Evolutionary conservation across 768 basidiomycete species (phyloP).

Genomic region (Kwoniella sp.): DNA sequence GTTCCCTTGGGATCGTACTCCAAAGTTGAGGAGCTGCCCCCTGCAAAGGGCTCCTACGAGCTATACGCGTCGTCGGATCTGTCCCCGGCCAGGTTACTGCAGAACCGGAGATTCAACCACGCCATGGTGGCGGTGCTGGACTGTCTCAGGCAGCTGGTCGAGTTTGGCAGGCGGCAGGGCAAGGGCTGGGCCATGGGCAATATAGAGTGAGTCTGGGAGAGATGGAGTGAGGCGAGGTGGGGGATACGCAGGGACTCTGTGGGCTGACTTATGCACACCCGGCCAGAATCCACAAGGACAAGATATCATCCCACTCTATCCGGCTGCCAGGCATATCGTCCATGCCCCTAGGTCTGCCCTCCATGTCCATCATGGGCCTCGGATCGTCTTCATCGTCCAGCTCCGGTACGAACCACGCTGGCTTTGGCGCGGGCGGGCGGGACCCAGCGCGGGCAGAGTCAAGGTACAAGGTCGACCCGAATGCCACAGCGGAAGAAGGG

Average conservation of each 20-base stretch:
- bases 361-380: constrained; percentile 39
- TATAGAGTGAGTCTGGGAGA: constrained; percentile 66
- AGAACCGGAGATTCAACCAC: constrained; percentile 91
- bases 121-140: constrained; percentile 96
- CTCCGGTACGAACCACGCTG: not conserved
- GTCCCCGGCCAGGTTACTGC: constrained; percentile 77
- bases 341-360: constrained; percentile 25
- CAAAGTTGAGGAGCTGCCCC: constrained; percentile 62
- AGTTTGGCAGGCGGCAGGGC: constrained; percentile 73
- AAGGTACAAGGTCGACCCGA: constrained; percentile 6
- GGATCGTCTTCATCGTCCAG: constrained; percentile 6
- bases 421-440: no score
- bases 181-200: constrained; percentile 63
- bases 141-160: constrained; percentile 85
- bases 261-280: not conserved
- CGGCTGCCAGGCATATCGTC: constrained; percentile 76
- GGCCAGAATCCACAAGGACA: constrained; percentile 81
- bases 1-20: constrained; percentile 95
- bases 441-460: constrained; percentile 1
- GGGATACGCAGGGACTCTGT: no score
- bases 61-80: constrained; percentile 92
- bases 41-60: constrained; percentile 66
- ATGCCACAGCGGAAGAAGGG: constrained; percentile 67
- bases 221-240: no score
- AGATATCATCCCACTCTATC: constrained; percentile 90